Conservation (phyloP, 1,139 yeast genomes). For the Geotrichum macrosporum region DNA sequence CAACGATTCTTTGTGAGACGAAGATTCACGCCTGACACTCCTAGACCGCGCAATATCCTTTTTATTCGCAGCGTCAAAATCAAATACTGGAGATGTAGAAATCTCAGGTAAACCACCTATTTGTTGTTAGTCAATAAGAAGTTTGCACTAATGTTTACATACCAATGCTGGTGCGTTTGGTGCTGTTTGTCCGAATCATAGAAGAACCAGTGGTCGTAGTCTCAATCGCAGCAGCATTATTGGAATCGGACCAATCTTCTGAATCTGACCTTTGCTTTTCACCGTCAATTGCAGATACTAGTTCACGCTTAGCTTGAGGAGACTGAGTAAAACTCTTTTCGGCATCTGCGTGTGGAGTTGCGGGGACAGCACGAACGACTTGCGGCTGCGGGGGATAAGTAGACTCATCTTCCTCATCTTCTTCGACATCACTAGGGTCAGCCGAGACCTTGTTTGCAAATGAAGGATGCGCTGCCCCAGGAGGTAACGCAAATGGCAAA, state of each 20-base stretch:
- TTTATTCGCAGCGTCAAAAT: not conserved
- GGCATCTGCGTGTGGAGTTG: slow-evolving; percentile 20
- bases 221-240: not conserved
- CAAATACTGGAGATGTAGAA: slow-evolving; percentile 14
- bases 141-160: not conserved
- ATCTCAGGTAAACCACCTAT: slow-evolving; percentile 10
- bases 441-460: slow-evolving; percentile 4
- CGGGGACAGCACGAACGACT: slow-evolving; percentile 3
- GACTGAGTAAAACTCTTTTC: slow-evolving; percentile 15
- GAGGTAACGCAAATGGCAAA: slow-evolving; percentile 46
- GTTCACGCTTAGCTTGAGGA: slow-evolving; percentile 11
- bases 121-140: not conserved
- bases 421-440: slow-evolving; percentile 11
- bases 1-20: slow-evolving; percentile 5
- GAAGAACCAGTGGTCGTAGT: slow-evolving; percentile 7
- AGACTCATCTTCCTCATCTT: slow-evolving; percentile 11
- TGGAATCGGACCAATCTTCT: slow-evolving; percentile 9
- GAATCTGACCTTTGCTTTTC: slow-evolving; percentile 12
- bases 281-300: slow-evolving; percentile 12
- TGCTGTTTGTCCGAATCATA: not conserved
- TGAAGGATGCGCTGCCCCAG: slow-evolving; percentile 16
- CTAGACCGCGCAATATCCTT: slow-evolving; percentile 6
- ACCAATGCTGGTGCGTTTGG: not conserved
- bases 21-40: slow-evolving; percentile 10
- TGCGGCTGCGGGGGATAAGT: slow-evolving; percentile 9